These are phyloP conservation scores for Metschnikowia sp. DNA, from an alignment of 805 yeast genomes.

Conservation along the genomic window DNA sequence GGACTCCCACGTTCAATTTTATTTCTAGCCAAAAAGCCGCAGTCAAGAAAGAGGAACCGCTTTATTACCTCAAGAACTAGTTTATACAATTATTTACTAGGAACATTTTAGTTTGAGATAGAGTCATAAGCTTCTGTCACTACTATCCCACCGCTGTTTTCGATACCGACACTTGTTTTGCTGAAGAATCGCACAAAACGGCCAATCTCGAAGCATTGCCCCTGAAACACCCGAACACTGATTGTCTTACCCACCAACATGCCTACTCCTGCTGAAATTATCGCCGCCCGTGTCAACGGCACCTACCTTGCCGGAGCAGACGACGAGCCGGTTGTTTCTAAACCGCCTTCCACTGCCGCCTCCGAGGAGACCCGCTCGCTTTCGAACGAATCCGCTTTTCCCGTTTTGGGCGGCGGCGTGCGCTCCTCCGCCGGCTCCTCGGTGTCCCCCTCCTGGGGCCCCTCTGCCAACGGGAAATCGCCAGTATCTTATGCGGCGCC, in stretches of 20 bases:
- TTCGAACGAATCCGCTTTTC: conserved; percentile 57
- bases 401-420: conserved; percentile 54
- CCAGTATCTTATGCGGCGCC: conserved; percentile 21
- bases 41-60: neutral
- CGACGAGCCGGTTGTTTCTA: conserved; percentile 5
- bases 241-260: conserved; percentile 18
- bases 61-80: neutral
- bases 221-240: neutral
- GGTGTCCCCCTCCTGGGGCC: conserved; percentile 42
- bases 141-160: no score
- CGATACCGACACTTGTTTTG: no score
- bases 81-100: no score
- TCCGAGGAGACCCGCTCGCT: conserved; percentile 32
- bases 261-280: conserved; percentile 48
- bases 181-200: neutral
- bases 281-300: conserved; percentile 43
- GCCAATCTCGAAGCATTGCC: conserved; percentile 4
- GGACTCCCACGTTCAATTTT: neutral
- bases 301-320: conserved; percentile 20
- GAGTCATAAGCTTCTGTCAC: no score
- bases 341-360: conserved; percentile 5
- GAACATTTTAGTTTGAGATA: no score
- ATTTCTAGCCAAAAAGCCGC: no score
- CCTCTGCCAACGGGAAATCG: conserved; percentile 23
- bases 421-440: conserved; percentile 15